Evolutionary conservation across 352 stramenopile species (phyloP), one percentile per base, ranked within the genome.

Genomic region (Phytophthora idaei): DNA sequence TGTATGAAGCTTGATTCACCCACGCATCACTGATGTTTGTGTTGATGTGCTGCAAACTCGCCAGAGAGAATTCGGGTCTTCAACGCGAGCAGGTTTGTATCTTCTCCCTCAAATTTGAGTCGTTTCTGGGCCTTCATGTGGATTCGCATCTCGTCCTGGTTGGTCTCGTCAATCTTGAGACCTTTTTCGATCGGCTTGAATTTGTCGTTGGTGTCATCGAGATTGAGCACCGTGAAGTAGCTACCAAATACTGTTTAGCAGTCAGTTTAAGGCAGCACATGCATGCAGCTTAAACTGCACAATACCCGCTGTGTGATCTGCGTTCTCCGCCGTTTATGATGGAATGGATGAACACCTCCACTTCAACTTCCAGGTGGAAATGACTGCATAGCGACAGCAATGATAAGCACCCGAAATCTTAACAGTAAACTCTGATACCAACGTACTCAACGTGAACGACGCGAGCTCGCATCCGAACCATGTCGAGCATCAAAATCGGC

Each of bases 381-480:
- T 58, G 73, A 37, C 75, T 83, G 53, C 45, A 47, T 46, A 31
- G 41, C 44, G 31, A 15, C 37, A 55, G 7, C 17, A 36, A 49
- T 17, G 3, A 45, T n/a, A 45, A 47, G 5, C 15, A 21, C 28
- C 41, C 41, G 41, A 47, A 9, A 47, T 11, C 41, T 47, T 47
- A 47, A 4, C 41, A 3, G 4, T 17, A 17, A 49, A 12, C 7
- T n/a, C 5, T 25, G 14, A 41, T 15, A 17, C 15, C 3, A 27
- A 54, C 62, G 21, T 44, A 54, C 79, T 37, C 50, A 2, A 88
- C 81, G 52, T 71, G 78, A 50, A 76, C 72, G 15, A 90, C 74
- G 27, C 80, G 81, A 12, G 81, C 78, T 41, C 75, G 79, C 54
- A 90, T 73, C 41, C 64, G 82, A 25, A 90, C 68, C 42, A 90